Conservation (phyloP, 441 rosid genomes). For the Eutrema salsugineum region DNA sequence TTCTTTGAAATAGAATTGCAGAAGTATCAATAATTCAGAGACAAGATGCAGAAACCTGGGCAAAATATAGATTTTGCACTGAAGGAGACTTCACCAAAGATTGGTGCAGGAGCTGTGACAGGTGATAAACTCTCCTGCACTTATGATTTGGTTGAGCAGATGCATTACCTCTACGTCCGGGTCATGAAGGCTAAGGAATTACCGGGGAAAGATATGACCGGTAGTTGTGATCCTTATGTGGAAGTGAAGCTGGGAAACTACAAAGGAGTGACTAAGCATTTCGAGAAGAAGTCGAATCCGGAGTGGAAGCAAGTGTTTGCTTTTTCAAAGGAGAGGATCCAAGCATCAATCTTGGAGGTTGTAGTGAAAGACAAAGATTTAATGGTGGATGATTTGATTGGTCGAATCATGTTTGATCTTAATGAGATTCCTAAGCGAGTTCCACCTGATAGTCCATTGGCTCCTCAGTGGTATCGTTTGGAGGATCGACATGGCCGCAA, state of each 20-base stretch:
- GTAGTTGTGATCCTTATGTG: conserved; percentile 81
- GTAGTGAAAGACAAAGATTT: conserved; percentile 80
- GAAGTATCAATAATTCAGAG: conserved; percentile 23
- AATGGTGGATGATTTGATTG: conserved; percentile 69
- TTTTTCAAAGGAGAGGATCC: conserved; percentile 84
- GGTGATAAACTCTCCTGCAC: conserved; percentile 74
- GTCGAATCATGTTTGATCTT: conserved; percentile 68
- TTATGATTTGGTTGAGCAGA: conserved; percentile 83
- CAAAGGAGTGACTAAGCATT: conserved; percentile 75
- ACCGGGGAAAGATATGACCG: conserved; percentile 66
- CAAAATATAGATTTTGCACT: conserved; percentile 71
- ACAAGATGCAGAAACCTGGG: conserved; percentile 79
- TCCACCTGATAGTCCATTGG: conserved; percentile 94
- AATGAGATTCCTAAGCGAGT: conserved; percentile 80
- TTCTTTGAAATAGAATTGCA: not conserved
- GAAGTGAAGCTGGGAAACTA: conserved; percentile 92
- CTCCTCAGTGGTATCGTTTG: conserved; percentile 92
- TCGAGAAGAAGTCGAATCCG: conserved; percentile 82
- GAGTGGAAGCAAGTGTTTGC: conserved; percentile 96
- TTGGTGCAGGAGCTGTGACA: conserved; percentile 58
- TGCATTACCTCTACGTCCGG: conserved; percentile 72
- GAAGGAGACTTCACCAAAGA: conserved; percentile 89
- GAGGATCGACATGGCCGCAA: conserved; percentile 68
- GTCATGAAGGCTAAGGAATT: conserved; percentile 85
- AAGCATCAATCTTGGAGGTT: conserved; percentile 77